These are phyloP conservation scores for Emiliania huxleyi DNA, from an alignment of 78 protist species.

Conservation along the genomic window DNA sequence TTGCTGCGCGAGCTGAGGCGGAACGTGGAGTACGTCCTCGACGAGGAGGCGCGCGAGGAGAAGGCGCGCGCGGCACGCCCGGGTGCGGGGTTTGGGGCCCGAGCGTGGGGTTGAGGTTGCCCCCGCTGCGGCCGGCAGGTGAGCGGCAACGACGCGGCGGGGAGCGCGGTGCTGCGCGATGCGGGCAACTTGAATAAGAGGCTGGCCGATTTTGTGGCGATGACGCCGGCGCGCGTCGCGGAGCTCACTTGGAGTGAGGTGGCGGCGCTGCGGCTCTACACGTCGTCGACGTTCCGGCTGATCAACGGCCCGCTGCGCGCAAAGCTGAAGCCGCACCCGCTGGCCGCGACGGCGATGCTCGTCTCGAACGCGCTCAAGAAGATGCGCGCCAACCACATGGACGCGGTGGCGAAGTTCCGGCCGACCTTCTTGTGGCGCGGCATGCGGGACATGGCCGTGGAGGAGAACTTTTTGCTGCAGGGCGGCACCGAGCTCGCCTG, in stretches of 20 bases:
- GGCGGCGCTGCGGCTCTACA: conserved; percentile 21
- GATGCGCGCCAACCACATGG: conserved; percentile 4
- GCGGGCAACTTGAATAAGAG: background rate
- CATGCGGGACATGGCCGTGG: background rate
- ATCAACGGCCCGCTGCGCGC: conserved; percentile 24
- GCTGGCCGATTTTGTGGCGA: background rate
- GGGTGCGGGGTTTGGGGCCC: no score
- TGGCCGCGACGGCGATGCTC: background rate
- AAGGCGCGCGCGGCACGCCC: no score
- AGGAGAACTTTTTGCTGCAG: background rate
- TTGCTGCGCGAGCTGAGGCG: no score
- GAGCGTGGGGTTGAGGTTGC: no score
- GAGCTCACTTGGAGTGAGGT: background rate
- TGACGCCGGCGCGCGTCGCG: background rate
- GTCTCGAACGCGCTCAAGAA: conserved; percentile 3
- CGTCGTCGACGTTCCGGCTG: background rate
- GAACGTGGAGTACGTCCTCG: background rate
- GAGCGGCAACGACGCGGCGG: no score
- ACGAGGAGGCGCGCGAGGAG: background rate
- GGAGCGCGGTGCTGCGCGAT: no score
- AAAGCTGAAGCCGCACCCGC: background rate
- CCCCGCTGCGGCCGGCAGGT: no score
- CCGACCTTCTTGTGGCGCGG: background rate
- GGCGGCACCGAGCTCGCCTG: background rate
- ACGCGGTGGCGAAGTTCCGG: background rate